Percentiles rank a stretch among this genome's conserved stretches.
Conservation (phyloP, 441 rosid species). For the Arabidopsis hybrid region DNA sequence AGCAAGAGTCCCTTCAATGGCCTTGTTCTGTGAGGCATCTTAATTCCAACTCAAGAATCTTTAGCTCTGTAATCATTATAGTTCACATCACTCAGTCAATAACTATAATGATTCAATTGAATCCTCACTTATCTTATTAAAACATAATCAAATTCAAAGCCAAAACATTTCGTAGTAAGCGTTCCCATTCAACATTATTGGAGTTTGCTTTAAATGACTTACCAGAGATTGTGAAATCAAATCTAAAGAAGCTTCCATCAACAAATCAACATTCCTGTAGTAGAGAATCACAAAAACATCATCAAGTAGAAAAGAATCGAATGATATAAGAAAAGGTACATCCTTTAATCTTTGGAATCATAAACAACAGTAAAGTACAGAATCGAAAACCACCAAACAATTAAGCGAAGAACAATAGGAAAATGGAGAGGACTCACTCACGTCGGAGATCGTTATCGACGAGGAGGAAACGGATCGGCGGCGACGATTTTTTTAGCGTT, state of each 20-base stretch:
- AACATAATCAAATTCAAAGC: constrained; percentile 25
- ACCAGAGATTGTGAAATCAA: not conserved
- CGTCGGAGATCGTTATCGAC: constrained; percentile 11
- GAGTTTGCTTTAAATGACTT: not conserved
- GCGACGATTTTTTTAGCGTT: no score
- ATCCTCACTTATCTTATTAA: not conserved
- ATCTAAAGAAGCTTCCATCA: not conserved
- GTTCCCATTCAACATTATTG: not conserved
- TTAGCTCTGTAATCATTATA: constrained; percentile 33
- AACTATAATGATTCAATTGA: not conserved
- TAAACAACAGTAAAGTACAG: not conserved
- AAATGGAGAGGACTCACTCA: constrained; percentile 23
- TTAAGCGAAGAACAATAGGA: not conserved
- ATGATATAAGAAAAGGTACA: not conserved
- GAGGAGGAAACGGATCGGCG: no score
- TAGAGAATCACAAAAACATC: not conserved
- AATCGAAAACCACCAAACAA: not conserved
- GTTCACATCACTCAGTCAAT: constrained; percentile 2
- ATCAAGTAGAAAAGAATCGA: constrained; percentile 5
- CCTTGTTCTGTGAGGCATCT: constrained; percentile 83
- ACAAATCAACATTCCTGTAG: not conserved
- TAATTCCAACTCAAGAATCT: constrained; percentile 14
- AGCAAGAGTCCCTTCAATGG: constrained; percentile 75
- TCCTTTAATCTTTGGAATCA: not conserved
- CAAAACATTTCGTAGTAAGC: not conserved